phyloP scores from a whole-genome alignment of 441 rosid genomes.

The Hypseocharis bilobata region DNA sequence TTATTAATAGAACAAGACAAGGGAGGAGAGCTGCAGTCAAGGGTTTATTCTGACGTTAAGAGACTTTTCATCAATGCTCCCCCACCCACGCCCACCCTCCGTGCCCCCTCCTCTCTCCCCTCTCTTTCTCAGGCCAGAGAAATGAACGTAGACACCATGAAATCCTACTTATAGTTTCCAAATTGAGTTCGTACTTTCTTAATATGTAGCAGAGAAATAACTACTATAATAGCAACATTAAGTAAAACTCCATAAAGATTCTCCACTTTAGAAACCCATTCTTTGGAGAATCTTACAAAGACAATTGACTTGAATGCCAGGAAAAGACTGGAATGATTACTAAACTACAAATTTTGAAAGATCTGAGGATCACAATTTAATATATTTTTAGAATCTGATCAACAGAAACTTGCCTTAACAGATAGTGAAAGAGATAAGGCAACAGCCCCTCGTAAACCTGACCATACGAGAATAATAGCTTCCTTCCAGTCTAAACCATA shows the following conservation, averaged over 20 bases:
- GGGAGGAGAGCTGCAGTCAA: neutral
- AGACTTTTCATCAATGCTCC: too few species aligned
- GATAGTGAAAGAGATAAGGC: conserved; percentile 78
- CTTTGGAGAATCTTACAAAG: neutral
- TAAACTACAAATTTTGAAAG: neutral
- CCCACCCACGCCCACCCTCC: too few species aligned
- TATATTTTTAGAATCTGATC: neutral
- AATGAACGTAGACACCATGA: neutral
- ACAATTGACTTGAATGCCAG: neutral
- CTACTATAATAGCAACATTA: too few species aligned
- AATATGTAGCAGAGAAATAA: too few species aligned
- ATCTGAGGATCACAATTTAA: neutral
- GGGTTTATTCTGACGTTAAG: neutral
- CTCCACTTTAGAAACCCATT: neutral
- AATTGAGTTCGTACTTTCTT: neutral
- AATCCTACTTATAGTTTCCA: neutral
- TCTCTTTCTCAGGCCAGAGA: neutral
- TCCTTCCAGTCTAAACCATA: conserved; percentile 96
- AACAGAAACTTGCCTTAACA: conserved; percentile 59
- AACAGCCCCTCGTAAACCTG: conserved; percentile 92
- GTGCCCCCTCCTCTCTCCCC: too few species aligned
- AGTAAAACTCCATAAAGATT: neutral
- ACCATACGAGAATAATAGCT: conserved; percentile 69
- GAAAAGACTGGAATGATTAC: neutral
- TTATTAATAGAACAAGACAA: neutral